Percentiles rank a stretch among this genome's conserved stretches.
Evolutionary conservation across 2,329 filamentous ascomycete genomes (phyloP).

Genomic region (Magnaporthiopsis poae): DNA sequence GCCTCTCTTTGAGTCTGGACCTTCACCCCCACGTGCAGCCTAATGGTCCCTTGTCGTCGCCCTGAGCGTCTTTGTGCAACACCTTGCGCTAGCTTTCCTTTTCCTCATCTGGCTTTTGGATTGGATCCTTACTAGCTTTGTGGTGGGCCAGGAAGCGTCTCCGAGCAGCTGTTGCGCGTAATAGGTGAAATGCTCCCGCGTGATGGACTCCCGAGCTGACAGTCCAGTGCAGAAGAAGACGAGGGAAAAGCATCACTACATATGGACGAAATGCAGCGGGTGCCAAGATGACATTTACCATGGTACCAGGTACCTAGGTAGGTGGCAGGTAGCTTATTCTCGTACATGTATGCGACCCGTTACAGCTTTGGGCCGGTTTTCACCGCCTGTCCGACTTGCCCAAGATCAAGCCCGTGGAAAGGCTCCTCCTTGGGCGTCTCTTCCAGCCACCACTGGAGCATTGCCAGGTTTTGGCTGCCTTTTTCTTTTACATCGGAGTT

Average conservation of each 20-base stretch:
- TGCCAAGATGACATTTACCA: no score
- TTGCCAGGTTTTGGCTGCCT: not conserved
- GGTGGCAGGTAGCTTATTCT: no score
- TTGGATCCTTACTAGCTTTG: not conserved
- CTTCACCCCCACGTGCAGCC: not conserved
- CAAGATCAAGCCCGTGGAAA: not conserved
- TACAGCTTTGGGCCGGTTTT: no score
- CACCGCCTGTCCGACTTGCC: no score
- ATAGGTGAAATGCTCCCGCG: not conserved
- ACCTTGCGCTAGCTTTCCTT: not conserved
- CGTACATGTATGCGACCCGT: no score
- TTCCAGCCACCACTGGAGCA: not conserved
- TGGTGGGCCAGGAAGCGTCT: not conserved
- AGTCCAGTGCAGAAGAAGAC: no score
- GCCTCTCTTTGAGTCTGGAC: not conserved
- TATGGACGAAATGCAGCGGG: no score
- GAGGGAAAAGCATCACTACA: no score
- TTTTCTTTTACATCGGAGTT: not conserved
- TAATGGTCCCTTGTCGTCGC: not conserved
- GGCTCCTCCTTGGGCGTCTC: not conserved
- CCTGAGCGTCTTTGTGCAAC: not conserved
- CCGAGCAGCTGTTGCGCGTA: not conserved
- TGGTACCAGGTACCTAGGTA: no score
- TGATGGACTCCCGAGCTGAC: no score
- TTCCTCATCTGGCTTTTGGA: not conserved